Evolutionary conservation across 352 stramenopile species (phyloP).

Genomic region (Globisporangium spiculum): DNA sequence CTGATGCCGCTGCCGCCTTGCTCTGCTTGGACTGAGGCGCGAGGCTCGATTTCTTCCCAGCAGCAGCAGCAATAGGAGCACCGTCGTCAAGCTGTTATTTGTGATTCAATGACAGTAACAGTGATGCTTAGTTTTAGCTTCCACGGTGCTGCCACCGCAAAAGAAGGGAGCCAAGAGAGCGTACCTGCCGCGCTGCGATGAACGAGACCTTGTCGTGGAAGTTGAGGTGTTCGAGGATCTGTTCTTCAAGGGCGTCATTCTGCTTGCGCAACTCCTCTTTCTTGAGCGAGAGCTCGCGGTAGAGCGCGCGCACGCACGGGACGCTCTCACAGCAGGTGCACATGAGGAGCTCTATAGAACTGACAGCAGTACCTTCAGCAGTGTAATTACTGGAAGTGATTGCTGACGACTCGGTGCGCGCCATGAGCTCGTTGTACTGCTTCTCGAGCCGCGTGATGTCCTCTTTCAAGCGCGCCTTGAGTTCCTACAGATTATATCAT

Average conservation of each 20-base stretch:
- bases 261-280: constrained; percentile 28
- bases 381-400: neutral
- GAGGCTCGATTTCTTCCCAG: constrained; percentile 2
- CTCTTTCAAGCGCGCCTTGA: constrained; percentile 23
- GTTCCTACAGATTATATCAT: constrained; percentile 5
- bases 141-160: neutral
- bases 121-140: neutral
- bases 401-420: neutral
- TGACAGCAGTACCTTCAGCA: neutral
- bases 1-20: neutral
- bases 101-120: neutral
- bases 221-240: constrained; percentile 22
- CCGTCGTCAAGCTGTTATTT: neutral
- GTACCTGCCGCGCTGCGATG: constrained; percentile 19
- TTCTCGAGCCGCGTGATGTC: constrained; percentile 29
- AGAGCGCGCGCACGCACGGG: constrained; percentile 14
- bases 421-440: constrained; percentile 28
- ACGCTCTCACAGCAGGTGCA: constrained; percentile 13
- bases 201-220: constrained; percentile 29
- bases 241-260: constrained; percentile 26
- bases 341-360: constrained; percentile 10
- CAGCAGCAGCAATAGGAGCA: neutral
- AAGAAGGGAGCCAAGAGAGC: neutral
- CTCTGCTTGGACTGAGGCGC: neutral
- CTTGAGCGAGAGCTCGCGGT: constrained; percentile 20